Evolutionary conservation across 2,329 filamentous ascomycete species (phyloP).

Genomic region (Monilinia aucupariae): DNA sequence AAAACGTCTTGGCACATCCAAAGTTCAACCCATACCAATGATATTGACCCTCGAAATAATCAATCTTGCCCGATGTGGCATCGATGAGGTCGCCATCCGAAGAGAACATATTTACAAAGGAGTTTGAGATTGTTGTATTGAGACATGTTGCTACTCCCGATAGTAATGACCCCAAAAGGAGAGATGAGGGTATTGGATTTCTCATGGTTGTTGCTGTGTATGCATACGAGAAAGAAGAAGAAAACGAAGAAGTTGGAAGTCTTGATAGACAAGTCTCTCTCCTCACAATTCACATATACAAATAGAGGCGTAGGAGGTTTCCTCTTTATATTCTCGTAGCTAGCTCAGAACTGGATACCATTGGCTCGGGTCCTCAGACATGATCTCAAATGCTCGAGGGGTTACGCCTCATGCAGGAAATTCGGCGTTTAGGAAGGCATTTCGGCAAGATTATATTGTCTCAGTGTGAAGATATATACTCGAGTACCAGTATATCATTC

Average conservation of each 20-base stretch:
- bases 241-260: too few relatives aligned
- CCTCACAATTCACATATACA: background rate
- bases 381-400: too few relatives aligned
- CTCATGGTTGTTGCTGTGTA: background rate
- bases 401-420: too few relatives aligned
- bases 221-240: too few relatives aligned
- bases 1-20: conserved; percentile 25
- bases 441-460: too few relatives aligned
- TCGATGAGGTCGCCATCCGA: conserved; percentile 29
- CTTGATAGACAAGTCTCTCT: background rate
- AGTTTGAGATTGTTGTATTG: conserved; percentile 3
- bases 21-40: conserved; percentile 27
- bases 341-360: background rate
- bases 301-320: background rate
- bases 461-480: too few relatives aligned
- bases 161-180: background rate
- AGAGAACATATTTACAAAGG: conserved; percentile 22
- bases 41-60: conserved; percentile 24
- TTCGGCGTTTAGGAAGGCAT: background rate
- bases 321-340: conserved; percentile 2
- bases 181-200: background rate
- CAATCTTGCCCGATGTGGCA: conserved; percentile 28
- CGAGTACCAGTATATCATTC: too few relatives aligned
- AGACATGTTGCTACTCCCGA: background rate
- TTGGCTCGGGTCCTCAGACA: background rate